Evolutionary conservation across 345 rosid genomes (phyloP), one percentile per base, ranked within the genome.

Genomic region (Eutrema heterophyllum): DNA sequence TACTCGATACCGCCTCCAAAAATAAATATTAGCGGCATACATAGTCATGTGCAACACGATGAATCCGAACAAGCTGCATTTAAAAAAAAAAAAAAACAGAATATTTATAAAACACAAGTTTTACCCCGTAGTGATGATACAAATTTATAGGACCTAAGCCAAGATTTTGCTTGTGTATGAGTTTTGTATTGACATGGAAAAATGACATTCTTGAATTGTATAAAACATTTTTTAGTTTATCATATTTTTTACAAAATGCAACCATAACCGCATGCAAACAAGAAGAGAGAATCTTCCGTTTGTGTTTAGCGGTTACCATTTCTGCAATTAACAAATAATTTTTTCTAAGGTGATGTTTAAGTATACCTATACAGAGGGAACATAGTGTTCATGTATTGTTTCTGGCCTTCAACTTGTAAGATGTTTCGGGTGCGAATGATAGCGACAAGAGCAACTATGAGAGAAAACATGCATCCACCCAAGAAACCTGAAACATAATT

Each of bases 351-450:
- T 38, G 26, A 41, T 3, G 16, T 36, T 1, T 30, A 55, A 30
- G 65, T 11, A 3, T 76, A 87, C 89, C 88, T 84, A 60, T 88
- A 84, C 36, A 84, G 85, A 52, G 96, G 90, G 63, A 89, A 86
- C 87, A 87, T 66, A 11, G 79, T 87, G 32, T 67, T 78, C 92
- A 88, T 86, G 73, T 86, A 86, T 7, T 11, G 33, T 13, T 11
- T 58, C 13, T 78, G 73, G 24, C 82, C 89, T 21, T 32, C 24
- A 5, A 63, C 39, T 3, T 59, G 29, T 67, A 86, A 55, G 59
- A 83, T 59, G 11, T 80, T 71, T 1, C 82, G 83, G 11, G 82
- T 76, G 11, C 80, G 85, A 1, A 85, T 40, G 58, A 84, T 70
- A 27, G 75, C 67, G n/a, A 78, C 50, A 13, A 89, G 78, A 15